Conservation (phyloP, 148 eudicot species). For the Polygonum aviculare region DNA sequence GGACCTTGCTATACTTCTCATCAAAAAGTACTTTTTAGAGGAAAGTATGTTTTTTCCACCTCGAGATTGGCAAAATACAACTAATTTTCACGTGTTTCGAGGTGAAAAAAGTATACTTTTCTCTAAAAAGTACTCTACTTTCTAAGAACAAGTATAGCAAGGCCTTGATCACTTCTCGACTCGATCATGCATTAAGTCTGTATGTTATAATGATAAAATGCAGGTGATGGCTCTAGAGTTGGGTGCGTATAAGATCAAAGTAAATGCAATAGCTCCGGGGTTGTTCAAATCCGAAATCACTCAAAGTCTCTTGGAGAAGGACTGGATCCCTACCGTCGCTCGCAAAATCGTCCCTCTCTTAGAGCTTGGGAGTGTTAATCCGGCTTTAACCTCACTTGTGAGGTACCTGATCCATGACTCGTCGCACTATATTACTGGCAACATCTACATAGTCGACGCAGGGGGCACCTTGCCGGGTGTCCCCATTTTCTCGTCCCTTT, state of each 20-base stretch:
- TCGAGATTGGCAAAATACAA: too few relatives aligned
- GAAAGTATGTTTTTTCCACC: too few relatives aligned
- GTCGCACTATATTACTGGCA: conserved; percentile 54
- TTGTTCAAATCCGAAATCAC: conserved; percentile 69
- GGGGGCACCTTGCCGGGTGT: conserved; percentile 56
- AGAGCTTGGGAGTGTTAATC: conserved; percentile 38
- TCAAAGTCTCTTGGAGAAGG: conserved; percentile 36
- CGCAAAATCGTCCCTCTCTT: conserved; percentile 32
- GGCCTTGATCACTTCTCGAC: not conserved
- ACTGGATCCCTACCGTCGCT: conserved; percentile 44
- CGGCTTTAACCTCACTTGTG: conserved; percentile 58
- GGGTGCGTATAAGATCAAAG: conserved; percentile 42
- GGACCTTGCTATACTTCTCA: too few relatives aligned
- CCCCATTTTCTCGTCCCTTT: conserved; percentile 68
- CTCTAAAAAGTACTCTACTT: too few relatives aligned
- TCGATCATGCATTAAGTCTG: not conserved
- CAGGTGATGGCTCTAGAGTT: conserved; percentile 54
- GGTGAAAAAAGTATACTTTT: too few relatives aligned
- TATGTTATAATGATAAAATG: not conserved
- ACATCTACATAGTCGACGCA: conserved; percentile 50
- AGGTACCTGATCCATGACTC: conserved; percentile 59
- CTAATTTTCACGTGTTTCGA: too few relatives aligned
- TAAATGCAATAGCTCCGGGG: conserved; percentile 59
- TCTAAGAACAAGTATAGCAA: too few relatives aligned
- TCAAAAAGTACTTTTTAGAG: too few relatives aligned